Evolutionary conservation across 345 rosid genomes (phyloP), one percentile per base, ranked within the genome.

Genomic region (Aethionema arabicum): DNA sequence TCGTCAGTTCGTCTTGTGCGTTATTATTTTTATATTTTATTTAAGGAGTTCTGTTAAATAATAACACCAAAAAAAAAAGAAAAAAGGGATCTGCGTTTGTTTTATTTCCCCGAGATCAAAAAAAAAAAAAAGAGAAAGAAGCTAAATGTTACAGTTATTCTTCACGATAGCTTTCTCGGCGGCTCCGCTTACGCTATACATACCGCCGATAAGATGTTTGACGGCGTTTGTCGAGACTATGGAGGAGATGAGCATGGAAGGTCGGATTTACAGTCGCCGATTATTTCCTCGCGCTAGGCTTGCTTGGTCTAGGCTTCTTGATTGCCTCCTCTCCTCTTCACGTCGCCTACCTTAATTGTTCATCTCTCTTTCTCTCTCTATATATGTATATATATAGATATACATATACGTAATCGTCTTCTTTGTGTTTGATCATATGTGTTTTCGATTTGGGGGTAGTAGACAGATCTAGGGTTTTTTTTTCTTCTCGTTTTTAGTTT

Each of bases 101-200:
- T 21, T 21, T 21, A 2, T 21, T 61, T 5, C 5, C 43, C 36
- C 11, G 47, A 41, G 31, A 29, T 13, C n/a, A 16, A 9, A 1
- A 13, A 13, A 43, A 0, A 27, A 4, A 40, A 1, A 37, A 21
- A 41, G 6, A 52, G 2, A 12, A 7, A 8, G 0, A 41, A 3
- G 32, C 8, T 6, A 5, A 39, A 79, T 83, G 88, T 32, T 91
- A 77, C 92, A 86, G 82, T 39, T 91, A 67, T 76, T 91, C 46
- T 85, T 82, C 68, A 85, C 96, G 44, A 71, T 91, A 56, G 96
- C 90, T n/a, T 88, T 91, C 77, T 88, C 98, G 32, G 98, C 95
- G 10, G 82, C 75, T 67, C 98, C 98, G 36, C 75, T 91, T 81
- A 86, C 85, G 29, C 76, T 91, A 50, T 91, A 88, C 47, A 61